Base-by-base conservation (phyloP, 257 asterid species). In the Paulownia fortunei region DNA sequence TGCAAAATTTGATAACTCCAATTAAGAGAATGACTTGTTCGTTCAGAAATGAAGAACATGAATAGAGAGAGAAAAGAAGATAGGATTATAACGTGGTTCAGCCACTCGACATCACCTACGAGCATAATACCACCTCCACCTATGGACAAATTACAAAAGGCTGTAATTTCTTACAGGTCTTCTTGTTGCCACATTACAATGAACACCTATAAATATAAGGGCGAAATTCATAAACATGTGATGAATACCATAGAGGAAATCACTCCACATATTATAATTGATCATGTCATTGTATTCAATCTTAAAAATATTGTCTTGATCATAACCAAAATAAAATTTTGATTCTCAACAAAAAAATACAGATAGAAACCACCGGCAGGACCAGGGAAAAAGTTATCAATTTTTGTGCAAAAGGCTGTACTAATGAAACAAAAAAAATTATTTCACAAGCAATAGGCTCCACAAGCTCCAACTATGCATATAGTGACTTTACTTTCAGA, bases 381-480 rank as follows among this genome's bases (percentile, higher is more conserved):
- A 55, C 34, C 16, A 63, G 44, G 23, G 23, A 11, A n/a, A 4
- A 56, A 37, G 3, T n/a, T 54, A 32, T 0, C n/a, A 32, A 6
- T 19, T 52, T 16, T 15, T 41, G 58, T 19, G 68, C 32, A 49
- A 49, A 65, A 65, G 46, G 60, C 73, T 55, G 26, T 39, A 64
- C 52, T 24, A 65, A 39, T 41, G 23, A 49, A 63, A 76, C 63
- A 27, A 52, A 51, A 60, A 78, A 67, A 11, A 8, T 9, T 18
- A 15, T 18, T 64, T 32, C 55, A 26, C 61, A 42, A 75, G 59
- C 30, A 52, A 49, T 60, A 74, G 65, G 55, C 39, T 67, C 69
- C 69, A 34, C 74, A 72, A 30, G 74, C 66, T 69, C 67, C 79
- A 51, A 30, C 27, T 27, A 59, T 41, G 30, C 36, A 26, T n/a